Conservation (phyloP, 306 rosid species). For the Calophaca sinica region DNA sequence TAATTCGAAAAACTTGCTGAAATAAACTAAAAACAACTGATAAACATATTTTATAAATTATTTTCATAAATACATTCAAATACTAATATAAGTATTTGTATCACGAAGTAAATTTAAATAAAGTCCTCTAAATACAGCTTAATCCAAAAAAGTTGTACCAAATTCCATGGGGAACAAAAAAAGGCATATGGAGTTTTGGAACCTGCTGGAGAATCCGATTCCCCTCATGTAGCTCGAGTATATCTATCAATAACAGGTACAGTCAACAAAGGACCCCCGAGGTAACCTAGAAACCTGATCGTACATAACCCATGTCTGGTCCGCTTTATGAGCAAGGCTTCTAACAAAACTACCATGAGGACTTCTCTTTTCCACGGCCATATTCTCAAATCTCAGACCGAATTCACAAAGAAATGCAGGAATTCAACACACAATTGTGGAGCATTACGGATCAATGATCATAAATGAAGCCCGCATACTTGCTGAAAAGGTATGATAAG, state of each 20-base stretch:
- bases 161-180: neutral
- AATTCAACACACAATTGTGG: constrained; percentile 4
- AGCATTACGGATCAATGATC: constrained; percentile 26
- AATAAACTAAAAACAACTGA: too few species aligned
- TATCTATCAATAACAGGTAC: constrained; percentile 5
- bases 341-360: neutral
- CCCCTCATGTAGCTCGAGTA: constrained; percentile 15
- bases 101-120: too few species aligned
- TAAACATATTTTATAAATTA: too few species aligned
- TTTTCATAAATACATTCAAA: too few species aligned
- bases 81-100: too few species aligned
- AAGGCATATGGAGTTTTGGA: neutral
- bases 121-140: neutral
- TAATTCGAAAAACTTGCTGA: too few species aligned
- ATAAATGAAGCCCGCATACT: constrained; percentile 33
- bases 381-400: neutral
- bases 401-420: neutral
- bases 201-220: constrained; percentile 20
- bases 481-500: constrained; percentile 30
- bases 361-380: neutral
- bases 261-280: constrained; percentile 11
- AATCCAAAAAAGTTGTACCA: neutral
- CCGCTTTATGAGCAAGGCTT: neutral
- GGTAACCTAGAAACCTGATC: constrained; percentile 1
- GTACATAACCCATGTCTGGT: neutral